Evolutionary conservation across 345 rosid species (phyloP).

Genomic region (Linum trigynum): DNA sequence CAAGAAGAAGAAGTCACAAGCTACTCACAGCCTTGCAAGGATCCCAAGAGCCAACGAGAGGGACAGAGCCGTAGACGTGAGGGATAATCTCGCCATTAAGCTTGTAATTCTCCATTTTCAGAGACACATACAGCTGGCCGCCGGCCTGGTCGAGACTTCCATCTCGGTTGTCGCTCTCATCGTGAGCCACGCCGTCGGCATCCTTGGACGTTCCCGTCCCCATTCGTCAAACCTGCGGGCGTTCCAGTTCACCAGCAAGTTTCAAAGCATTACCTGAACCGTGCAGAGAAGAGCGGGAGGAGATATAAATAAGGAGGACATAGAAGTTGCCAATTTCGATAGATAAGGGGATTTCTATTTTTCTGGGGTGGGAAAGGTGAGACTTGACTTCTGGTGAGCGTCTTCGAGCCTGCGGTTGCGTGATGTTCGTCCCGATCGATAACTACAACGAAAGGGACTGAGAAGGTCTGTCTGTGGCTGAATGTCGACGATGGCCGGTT

Average conservation of each 20-base stretch:
- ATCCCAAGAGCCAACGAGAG: conserved; percentile 94
- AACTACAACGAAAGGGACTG: background rate
- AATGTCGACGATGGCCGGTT: background rate
- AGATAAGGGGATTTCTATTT: background rate
- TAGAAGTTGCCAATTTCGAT: background rate
- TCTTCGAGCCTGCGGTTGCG: background rate
- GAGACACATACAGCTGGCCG: conserved; percentile 78
- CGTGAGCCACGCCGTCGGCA: conserved; percentile 36
- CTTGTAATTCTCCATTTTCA: conserved; percentile 80
- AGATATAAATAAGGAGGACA: background rate
- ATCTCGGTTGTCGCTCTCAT: conserved; percentile 29
- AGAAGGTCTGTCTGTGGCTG: background rate
- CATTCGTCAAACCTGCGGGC: conserved; percentile 27
- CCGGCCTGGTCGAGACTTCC: conserved; percentile 60
- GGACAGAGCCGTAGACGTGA: conserved; percentile 87
- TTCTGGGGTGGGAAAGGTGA: background rate
- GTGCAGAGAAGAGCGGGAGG: background rate
- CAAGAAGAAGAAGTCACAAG: background rate
- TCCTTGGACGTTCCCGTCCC: conserved; percentile 66
- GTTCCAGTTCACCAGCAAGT: background rate
- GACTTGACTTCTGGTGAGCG: background rate
- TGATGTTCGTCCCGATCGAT: background rate
- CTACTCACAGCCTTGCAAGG: conserved; percentile 65
- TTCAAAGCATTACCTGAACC: background rate
- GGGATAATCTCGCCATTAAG: conserved; percentile 76